These are phyloP conservation scores for Xylaria venustula DNA, from an alignment of 495 filamentous ascomycete species.

Conservation along the genomic window DNA sequence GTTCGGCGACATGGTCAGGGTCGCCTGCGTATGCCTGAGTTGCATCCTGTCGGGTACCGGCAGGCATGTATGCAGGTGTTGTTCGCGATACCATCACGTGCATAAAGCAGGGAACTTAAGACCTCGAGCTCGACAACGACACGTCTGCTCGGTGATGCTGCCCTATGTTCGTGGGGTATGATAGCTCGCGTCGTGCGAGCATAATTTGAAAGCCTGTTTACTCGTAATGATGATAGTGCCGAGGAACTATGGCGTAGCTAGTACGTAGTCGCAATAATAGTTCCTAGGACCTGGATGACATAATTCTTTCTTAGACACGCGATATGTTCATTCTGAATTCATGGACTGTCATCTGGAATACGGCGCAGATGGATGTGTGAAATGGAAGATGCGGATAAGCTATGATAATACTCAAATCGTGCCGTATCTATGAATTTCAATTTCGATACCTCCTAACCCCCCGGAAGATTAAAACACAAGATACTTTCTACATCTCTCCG, in stretches of 20 bases:
- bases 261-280: no score
- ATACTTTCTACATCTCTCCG: neutral
- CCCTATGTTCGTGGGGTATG: neutral
- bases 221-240: neutral
- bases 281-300: no score
- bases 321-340: no score
- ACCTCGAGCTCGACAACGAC: neutral
- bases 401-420: neutral
- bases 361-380: no score
- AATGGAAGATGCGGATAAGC: neutral
- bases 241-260: no score
- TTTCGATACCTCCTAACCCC: neutral
- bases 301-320: no score
- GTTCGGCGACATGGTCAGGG: conserved; percentile 9
- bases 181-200: neutral
- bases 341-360: no score
- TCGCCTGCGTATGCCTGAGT: conserved; percentile 10
- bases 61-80: conserved; percentile 12
- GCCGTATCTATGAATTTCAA: neutral
- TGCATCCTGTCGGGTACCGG: conserved; percentile 6
- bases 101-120: neutral
- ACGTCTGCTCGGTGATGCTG: neutral
- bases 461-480: neutral
- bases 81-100: conserved; percentile 13
- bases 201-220: neutral